A percentile compares a stretch with the other conserved stretches of the same genome.
phyloP scores from a whole-genome alignment of 306 rosid species.

The Glycine soja region DNA sequence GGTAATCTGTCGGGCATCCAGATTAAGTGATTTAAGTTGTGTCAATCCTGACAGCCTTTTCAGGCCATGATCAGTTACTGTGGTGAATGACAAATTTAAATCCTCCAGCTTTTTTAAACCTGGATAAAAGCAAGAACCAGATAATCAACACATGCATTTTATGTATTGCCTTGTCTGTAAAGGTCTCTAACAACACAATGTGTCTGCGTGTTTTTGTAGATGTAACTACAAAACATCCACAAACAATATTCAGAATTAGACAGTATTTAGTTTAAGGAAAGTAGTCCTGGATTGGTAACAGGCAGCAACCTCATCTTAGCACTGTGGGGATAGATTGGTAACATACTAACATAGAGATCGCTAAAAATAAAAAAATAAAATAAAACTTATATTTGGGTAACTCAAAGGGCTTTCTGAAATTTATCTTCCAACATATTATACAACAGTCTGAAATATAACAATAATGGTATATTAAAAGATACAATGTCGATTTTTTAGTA shows the following conservation, averaged over 20 bases:
- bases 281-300: constrained; percentile 9
- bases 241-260: constrained; percentile 5
- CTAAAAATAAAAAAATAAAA: constrained; percentile 63
- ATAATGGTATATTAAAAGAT: neutral
- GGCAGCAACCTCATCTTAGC: neutral
- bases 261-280: neutral
- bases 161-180: neutral
- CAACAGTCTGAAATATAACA: neutral
- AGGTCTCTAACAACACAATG: constrained; percentile 22
- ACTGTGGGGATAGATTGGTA: neutral
- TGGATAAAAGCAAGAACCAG: constrained; percentile 51
- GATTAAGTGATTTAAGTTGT: constrained; percentile 86
- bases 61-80: constrained; percentile 75
- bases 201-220: neutral
- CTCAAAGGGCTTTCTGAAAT: constrained; percentile 21
- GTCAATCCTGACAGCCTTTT: constrained; percentile 76
- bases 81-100: constrained; percentile 85
- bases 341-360: constrained; percentile 33
- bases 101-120: constrained; percentile 83
- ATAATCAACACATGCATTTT: constrained; percentile 21
- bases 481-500: constrained; percentile 6
- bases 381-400: neutral
- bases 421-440: constrained; percentile 8
- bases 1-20: constrained; percentile 84
- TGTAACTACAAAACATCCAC: neutral